Percentiles rank a stretch among this genome's conserved stretches.
These are phyloP conservation scores for Hypomyces rosellus DNA, from an alignment of 2,329 filamentous ascomycete species.

Conservation along the genomic window DNA sequence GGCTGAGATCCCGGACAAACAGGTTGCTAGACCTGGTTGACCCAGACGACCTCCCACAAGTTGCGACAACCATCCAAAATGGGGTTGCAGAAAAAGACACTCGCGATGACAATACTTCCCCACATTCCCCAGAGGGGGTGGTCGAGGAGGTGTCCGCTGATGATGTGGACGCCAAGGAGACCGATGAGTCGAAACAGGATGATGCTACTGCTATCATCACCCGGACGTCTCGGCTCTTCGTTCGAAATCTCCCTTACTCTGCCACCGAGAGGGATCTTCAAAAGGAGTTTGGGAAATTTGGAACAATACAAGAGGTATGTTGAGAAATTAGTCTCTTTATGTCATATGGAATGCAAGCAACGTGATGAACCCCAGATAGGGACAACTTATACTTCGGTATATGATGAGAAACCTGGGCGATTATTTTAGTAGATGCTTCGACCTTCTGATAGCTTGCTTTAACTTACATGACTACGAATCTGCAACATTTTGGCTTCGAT, in stretches of 20 bases:
- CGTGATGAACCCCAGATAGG: constrained; percentile 99
- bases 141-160: constrained; percentile 20
- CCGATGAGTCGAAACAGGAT: constrained; percentile 21
- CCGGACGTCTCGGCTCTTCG: constrained; percentile 72
- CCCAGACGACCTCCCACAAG: constrained; percentile 50
- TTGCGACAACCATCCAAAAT: constrained; percentile 10
- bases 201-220: constrained; percentile 54
- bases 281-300: constrained; percentile 64
- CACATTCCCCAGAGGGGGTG: constrained; percentile 21
- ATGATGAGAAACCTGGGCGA: constrained; percentile 87
- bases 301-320: constrained; percentile 81
- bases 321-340: constrained; percentile 8
- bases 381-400: constrained; percentile 95
- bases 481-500: constrained; percentile 15
- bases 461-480: constrained; percentile 12
- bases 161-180: constrained; percentile 20
- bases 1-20: constrained; percentile 84
- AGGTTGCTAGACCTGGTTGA: constrained; percentile 79
- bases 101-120: constrained; percentile 15
- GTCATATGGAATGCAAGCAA: constrained; percentile 26
- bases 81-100: constrained; percentile 13
- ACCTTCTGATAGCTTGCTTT: constrained; percentile 57
- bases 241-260: constrained; percentile 82
- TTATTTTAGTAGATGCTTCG: constrained; percentile 99
- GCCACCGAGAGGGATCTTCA: constrained; percentile 71